phyloP scores from a whole-genome alignment of 148 eudicot genomes.

The Pharnaceum exiguum region DNA sequence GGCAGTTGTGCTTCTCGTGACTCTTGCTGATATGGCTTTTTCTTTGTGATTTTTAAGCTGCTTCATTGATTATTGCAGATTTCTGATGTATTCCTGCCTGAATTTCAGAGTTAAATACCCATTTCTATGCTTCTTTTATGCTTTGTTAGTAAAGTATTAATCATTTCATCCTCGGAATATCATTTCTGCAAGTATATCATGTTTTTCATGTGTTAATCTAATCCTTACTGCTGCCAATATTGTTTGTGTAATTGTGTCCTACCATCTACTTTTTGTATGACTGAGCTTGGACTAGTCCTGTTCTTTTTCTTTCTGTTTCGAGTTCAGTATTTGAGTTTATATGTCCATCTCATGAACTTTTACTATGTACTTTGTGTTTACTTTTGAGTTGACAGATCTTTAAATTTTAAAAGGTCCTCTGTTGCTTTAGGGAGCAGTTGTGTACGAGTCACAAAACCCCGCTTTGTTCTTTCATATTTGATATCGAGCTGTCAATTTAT shows the following conservation, averaged over 20 bases:
- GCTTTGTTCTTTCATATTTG: neutral
- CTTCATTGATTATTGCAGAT: no score
- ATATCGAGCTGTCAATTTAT: neutral
- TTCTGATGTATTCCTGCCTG: no score
- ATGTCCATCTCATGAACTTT: conserved; percentile 1
- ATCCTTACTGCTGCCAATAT: no score
- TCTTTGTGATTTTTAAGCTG: no score
- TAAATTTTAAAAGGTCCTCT: neutral
- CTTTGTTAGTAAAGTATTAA: no score
- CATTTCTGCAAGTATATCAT: conserved; percentile 1
- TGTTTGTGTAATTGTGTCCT: neutral
- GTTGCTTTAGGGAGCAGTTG: neutral
- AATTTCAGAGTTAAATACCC: no score
- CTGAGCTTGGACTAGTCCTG: neutral
- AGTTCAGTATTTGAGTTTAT: conserved; percentile 1
- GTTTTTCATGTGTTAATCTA: neutral
- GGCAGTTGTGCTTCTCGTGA: neutral
- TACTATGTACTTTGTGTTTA: neutral
- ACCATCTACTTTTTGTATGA: neutral
- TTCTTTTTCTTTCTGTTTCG: conserved; percentile 11
- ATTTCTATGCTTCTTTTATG: no score
- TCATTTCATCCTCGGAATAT: no score
- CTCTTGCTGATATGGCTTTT: neutral
- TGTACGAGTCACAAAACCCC: neutral
- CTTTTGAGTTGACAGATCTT: neutral